phyloP scores from a whole-genome alignment of 1,284 basidiomycete genomes.

The Microbotryomycetes sp. region DNA sequence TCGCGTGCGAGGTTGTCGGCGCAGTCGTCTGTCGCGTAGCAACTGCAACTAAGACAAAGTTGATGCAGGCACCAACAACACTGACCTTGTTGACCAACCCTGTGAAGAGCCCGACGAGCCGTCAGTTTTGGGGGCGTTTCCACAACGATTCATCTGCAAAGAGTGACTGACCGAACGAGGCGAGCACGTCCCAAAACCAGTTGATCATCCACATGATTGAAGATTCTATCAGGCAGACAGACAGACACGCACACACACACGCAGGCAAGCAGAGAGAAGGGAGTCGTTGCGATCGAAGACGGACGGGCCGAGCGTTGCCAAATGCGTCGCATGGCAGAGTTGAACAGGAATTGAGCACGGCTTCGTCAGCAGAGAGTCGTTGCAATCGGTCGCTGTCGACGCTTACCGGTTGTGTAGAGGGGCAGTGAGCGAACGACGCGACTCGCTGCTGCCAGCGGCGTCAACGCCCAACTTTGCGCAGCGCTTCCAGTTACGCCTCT shows the following conservation, averaged over 20 bases:
- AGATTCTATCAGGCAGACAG: background rate
- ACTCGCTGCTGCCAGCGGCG: no score
- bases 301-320: background rate
- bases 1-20: background rate
- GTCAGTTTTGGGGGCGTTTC: slow-evolving; percentile 18
- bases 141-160: background rate
- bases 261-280: background rate
- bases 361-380: background rate
- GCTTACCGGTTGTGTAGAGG: no score
- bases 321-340: background rate
- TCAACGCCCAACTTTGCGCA: no score
- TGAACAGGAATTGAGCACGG: background rate
- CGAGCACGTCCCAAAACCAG: slow-evolving; percentile 93
- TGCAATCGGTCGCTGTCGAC: no score
- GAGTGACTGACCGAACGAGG: slow-evolving; percentile 66
- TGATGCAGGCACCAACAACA: background rate
- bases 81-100: slow-evolving; percentile 79
- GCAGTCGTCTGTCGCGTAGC: no score
- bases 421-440: no score
- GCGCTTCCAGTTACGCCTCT: no score
- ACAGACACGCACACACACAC: background rate
- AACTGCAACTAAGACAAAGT: no score
- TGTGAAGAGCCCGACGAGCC: slow-evolving; percentile 41
- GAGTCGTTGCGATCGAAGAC: background rate
- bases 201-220: slow-evolving; percentile 46